phyloP scores from a whole-genome alignment of 164 flowering plant species.

The Aristolochia californica region DNA sequence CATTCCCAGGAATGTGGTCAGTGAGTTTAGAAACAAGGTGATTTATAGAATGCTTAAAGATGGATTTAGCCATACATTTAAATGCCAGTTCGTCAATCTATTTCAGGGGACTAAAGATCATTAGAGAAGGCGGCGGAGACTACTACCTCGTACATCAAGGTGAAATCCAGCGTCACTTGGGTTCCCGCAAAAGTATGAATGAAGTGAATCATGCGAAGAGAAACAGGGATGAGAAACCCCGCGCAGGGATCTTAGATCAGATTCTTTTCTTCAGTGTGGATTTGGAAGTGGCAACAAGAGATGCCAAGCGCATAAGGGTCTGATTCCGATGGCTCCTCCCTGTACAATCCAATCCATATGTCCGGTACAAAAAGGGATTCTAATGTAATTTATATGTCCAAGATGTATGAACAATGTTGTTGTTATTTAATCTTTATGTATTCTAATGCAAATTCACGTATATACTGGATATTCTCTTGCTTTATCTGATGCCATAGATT shows the following conservation, averaged over 20 bases:
- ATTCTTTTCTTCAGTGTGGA: constrained; percentile 73
- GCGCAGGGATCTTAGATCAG: constrained; percentile 37
- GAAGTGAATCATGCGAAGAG: constrained; percentile 9
- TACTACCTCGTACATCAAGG: constrained; percentile 66
- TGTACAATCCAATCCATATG: too few relatives aligned
- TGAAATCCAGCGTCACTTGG: constrained; percentile 49
- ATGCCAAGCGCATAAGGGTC: constrained; percentile 36
- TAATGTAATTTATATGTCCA: too few relatives aligned
- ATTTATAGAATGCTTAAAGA: not conserved
- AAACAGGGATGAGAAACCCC: constrained; percentile 17
- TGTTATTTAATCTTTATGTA: too few relatives aligned
- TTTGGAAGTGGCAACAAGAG: constrained; percentile 47
- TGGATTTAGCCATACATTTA: not conserved
- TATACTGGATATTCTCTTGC: too few relatives aligned
- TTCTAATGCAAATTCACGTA: too few relatives aligned
- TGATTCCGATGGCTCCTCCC: not conserved
- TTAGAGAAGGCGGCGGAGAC: constrained; percentile 61
- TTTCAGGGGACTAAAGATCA: constrained; percentile 63
- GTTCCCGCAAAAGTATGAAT: constrained; percentile 29
- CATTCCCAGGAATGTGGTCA: not conserved
- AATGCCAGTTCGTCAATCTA: not conserved
- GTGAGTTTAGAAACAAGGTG: not conserved
- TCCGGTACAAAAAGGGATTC: too few relatives aligned
- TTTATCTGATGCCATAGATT: too few relatives aligned
- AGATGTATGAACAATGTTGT: too few relatives aligned